These are phyloP conservation scores for Colletotrichum godetiae DNA, from an alignment of 2,329 filamentous ascomycete species.

Conservation along the genomic window DNA sequence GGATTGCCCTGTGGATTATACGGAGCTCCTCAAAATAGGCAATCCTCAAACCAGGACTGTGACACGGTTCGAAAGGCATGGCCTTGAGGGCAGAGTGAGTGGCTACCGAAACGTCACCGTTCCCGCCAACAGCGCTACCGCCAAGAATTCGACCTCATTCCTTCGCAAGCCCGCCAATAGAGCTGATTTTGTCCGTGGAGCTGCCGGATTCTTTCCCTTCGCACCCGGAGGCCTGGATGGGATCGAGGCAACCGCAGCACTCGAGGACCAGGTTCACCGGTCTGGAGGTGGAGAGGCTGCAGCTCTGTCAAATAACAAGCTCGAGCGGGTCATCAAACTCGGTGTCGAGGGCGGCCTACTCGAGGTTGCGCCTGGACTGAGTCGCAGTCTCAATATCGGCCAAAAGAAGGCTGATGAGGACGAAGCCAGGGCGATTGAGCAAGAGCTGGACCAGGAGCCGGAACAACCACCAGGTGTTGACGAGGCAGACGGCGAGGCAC, in stretches of 20 bases:
- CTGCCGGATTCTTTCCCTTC: slow-evolving; percentile 94
- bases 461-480: slow-evolving; percentile 46
- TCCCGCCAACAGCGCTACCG: slow-evolving; percentile 87
- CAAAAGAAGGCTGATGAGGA: slow-evolving; percentile 67
- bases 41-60: slow-evolving; percentile 95
- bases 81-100: slow-evolving; percentile 90
- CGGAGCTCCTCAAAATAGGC: slow-evolving; percentile 86
- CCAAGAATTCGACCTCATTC: slow-evolving; percentile 94
- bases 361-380: slow-evolving; percentile 84
- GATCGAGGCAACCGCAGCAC: slow-evolving; percentile 84
- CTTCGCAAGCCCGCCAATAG: slow-evolving; percentile 86
- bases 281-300: slow-evolving; percentile 52
- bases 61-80: slow-evolving; percentile 90
- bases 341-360: slow-evolving; percentile 81
- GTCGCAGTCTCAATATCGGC: slow-evolving; percentile 79
- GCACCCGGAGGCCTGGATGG: slow-evolving; percentile 89
- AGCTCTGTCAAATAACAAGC: slow-evolving; percentile 61
- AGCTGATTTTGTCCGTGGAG: slow-evolving; percentile 92
- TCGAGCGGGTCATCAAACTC: slow-evolving; percentile 90
- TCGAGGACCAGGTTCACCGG: slow-evolving; percentile 78
- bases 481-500: slow-evolving; percentile 40
- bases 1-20: slow-evolving; percentile 84
- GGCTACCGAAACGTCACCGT: slow-evolving; percentile 96
- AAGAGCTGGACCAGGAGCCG: slow-evolving; percentile 62
- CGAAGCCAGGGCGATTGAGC: slow-evolving; percentile 54